Base-by-base conservation (phyloP, 108 stramenopile genomes). In the Cyclotella sp. region DNA sequence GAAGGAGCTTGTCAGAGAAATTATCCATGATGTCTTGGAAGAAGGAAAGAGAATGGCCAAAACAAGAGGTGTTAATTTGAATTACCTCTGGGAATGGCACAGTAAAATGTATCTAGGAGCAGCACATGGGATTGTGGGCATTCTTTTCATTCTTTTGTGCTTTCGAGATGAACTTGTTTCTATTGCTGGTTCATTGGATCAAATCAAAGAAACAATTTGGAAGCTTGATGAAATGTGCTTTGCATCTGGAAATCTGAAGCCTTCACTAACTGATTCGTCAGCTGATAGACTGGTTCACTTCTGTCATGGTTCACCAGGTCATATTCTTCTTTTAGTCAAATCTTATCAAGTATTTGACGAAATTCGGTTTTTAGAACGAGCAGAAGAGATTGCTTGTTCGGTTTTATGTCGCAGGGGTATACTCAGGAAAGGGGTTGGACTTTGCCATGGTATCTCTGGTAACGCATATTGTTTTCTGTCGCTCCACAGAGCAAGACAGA, bases 391-490 rank as follows among this genome's bases (percentile, higher is more conserved):
- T 13, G 85, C 88, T 7, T 57, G 81, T 43, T 52, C 60, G 3
- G 90, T 87, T 47, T 67, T 94, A 63, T 90, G 76, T 73, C 84
- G 47, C 29, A 75, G 87, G 47, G 89, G 87, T 34, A 54, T 91
- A 42, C 72, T 89, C 12, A 68, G 73, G 46, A 88, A 90, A 69
- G 89, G 90, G 9, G 83, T 91, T 41, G 90, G 91, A 41, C 59
- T 95, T 41, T 90, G 91, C 27, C 92, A 93, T 72, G 92, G 92
- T 9, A 87, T 90, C 28, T 63, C 86, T 12, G 90, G 91, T 15
- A 93, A 91, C 63, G 89, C 88, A 22, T 87, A 89, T 59, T 78
- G 81, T 53, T 89, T 91, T 66, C 68, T 95, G 42, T 77, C 73
- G 16, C 28, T 94, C 24, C 63, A 74, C 19, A 70, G 77, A 16